phyloP scores from a whole-genome alignment of 129 eudicot species.

The Flaveria robusta region DNA sequence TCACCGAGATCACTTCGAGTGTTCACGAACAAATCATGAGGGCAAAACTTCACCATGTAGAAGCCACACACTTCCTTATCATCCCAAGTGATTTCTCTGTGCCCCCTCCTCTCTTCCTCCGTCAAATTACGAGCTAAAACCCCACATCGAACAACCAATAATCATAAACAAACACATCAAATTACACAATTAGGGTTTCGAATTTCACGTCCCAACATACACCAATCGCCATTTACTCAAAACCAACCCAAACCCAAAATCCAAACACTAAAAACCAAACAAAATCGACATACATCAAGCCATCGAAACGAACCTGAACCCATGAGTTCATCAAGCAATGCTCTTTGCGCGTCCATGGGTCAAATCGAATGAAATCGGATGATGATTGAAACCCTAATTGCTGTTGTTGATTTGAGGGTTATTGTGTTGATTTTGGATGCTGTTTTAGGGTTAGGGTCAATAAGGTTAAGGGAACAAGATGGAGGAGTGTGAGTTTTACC shows the following conservation, averaged over 20 bases:
- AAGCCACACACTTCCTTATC: conserved; percentile 85
- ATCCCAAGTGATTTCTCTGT: conserved; percentile 85
- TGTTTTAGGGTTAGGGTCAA: conserved; percentile 24
- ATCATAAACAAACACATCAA: not conserved
- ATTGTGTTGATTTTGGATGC: not conserved
- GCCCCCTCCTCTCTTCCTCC: conserved; percentile 90
- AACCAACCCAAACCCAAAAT: not conserved
- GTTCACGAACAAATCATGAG: conserved; percentile 92
- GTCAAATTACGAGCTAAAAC: conserved; percentile 79
- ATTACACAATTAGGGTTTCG: conserved; percentile 11
- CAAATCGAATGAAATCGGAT: not conserved
- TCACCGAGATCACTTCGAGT: conserved; percentile 91
- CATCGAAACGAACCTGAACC: conserved; percentile 59
- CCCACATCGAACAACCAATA: not conserved
- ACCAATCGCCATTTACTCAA: conserved; percentile 1
- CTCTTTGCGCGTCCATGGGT: conserved; percentile 96
- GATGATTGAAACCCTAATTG: conserved; percentile 19
- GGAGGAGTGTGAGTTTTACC: not conserved
- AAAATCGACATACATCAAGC: not conserved
- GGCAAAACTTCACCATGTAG: conserved; percentile 94
- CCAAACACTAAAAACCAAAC: not conserved
- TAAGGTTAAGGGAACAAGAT: conserved; percentile 9
- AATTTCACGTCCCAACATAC: not conserved
- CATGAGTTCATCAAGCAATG: conserved; percentile 96
- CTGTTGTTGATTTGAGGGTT: not conserved